Evolutionary conservation across 495 filamentous ascomycete species (phyloP).

Genomic region (Stereocaulon alpinum): DNA sequence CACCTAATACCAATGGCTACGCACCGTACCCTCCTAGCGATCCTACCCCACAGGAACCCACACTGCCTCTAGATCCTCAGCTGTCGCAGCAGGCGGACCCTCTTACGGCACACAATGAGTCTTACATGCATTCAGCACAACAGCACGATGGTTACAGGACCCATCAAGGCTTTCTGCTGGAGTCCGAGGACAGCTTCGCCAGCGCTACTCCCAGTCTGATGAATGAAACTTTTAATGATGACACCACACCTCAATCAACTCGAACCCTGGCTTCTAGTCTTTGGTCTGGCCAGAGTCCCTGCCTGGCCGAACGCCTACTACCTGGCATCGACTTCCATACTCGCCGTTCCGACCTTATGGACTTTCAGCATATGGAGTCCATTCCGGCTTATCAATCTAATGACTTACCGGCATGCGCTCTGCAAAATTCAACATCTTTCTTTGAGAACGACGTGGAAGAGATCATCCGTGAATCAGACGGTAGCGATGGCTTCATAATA

Average conservation of each 20-base stretch:
- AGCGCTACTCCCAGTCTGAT: constrained; percentile 20
- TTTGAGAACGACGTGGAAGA: constrained; percentile 51
- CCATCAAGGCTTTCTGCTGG: background rate
- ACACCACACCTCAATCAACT: constrained; percentile 20
- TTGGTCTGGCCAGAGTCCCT: constrained; percentile 33
- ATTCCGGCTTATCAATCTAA: background rate
- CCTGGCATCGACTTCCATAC: constrained; percentile 35
- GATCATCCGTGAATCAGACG: constrained; percentile 42
- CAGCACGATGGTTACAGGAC: background rate
- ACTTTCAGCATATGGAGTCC: constrained; percentile 21
- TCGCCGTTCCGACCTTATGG: constrained; percentile 26
- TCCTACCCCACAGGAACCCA: constrained; percentile 11
- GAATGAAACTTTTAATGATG: constrained; percentile 29
- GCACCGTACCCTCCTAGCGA: background rate
- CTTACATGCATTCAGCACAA: background rate
- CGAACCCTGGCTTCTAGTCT: constrained; percentile 27
- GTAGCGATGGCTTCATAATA: constrained; percentile 31
- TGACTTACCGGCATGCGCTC: background rate
- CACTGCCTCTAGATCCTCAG: constrained; percentile 2
- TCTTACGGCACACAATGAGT: background rate
- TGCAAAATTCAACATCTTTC: constrained; percentile 20
- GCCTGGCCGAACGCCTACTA: constrained; percentile 33
- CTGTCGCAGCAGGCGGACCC: background rate
- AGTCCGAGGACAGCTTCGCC: constrained; percentile 9
- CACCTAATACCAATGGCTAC: background rate